A percentile compares a stretch with the other conserved stretches of the same genome.
Conservation (phyloP, 306 rosid species). For the Rosa chinensis region DNA sequence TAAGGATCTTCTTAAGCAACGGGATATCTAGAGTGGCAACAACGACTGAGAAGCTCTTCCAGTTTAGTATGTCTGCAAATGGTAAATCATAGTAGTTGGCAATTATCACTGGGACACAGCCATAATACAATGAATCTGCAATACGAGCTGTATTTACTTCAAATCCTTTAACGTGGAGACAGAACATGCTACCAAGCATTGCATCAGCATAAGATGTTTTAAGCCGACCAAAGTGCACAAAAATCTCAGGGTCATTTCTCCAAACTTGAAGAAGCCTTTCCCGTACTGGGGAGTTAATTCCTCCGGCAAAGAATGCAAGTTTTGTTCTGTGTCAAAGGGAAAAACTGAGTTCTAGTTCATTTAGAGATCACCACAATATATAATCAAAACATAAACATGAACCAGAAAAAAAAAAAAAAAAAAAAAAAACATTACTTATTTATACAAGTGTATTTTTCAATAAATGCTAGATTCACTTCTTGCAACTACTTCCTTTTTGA, state of each 20-base stretch:
- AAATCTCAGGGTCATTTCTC: conserved; percentile 73
- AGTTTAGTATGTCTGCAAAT: conserved; percentile 64
- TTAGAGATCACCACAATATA: conserved; percentile 2
- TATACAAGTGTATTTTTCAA: no score
- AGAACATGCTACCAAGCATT: conserved; percentile 75
- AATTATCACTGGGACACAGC: conserved; percentile 80
- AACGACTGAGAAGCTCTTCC: conserved; percentile 68
- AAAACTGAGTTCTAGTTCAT: conserved; percentile 13
- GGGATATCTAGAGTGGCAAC: conserved; percentile 65
- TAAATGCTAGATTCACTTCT: neutral
- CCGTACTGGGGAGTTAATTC: conserved; percentile 58
- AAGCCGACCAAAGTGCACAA: conserved; percentile 68
- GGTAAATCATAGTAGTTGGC: conserved; percentile 85
- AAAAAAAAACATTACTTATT: no score
- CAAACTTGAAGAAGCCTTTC: conserved; percentile 50
- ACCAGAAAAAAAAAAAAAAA: neutral
- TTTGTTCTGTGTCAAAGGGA: conserved; percentile 43
- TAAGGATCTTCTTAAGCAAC: conserved; percentile 56
- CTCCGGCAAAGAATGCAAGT: conserved; percentile 90
- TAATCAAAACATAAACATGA: neutral
- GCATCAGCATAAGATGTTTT: conserved; percentile 76
- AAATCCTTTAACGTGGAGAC: conserved; percentile 85
- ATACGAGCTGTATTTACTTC: conserved; percentile 90
- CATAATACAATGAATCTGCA: conserved; percentile 74
- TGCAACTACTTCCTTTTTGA: neutral